These are phyloP conservation scores for Gymnopilus junonius DNA, from an alignment of 768 basidiomycete genomes.

Conservation along the genomic window DNA sequence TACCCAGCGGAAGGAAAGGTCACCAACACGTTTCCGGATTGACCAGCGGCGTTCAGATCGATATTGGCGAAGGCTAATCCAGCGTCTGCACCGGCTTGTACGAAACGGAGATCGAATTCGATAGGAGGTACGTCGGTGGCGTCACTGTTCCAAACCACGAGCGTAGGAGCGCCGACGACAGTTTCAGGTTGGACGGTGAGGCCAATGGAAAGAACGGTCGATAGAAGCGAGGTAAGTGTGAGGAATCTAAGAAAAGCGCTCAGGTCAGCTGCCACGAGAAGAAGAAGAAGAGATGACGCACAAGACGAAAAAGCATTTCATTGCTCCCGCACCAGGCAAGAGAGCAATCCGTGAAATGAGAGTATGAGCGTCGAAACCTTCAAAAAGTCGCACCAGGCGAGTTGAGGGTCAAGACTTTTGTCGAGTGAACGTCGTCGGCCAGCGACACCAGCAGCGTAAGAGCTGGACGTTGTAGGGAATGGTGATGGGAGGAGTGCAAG, in stretches of 20 bases:
- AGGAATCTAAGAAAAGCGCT: neutral
- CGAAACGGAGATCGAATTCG: constrained; percentile 20
- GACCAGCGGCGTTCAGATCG: neutral
- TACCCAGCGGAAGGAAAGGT: constrained; percentile 23
- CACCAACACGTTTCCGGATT: constrained; percentile 12
- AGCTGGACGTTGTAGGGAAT: neutral
- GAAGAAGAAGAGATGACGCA: neutral
- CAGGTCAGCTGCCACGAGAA: neutral
- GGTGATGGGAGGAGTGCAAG: constrained; percentile 8
- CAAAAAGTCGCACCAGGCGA: constrained; percentile 24
- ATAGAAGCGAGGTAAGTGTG: neutral
- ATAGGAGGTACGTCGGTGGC: neutral
- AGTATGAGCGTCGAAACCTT: no score
- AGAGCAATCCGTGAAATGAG: constrained; percentile 13
- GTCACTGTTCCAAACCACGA: constrained; percentile 17
- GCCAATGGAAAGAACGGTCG: neutral
- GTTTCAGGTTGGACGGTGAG: constrained; percentile 15
- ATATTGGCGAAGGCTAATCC: constrained; percentile 22
- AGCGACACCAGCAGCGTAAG: constrained; percentile 9
- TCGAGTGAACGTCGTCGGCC: constrained; percentile 15
- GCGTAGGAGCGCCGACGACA: constrained; percentile 8
- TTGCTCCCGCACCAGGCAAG: constrained; percentile 26
- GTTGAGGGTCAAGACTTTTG: constrained; percentile 20
- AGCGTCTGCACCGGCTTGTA: constrained; percentile 15
- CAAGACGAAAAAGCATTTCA: constrained; percentile 18